Evolutionary conservation across 2,329 filamentous ascomycete species (phyloP).

Genomic region (Cytospora mali): DNA sequence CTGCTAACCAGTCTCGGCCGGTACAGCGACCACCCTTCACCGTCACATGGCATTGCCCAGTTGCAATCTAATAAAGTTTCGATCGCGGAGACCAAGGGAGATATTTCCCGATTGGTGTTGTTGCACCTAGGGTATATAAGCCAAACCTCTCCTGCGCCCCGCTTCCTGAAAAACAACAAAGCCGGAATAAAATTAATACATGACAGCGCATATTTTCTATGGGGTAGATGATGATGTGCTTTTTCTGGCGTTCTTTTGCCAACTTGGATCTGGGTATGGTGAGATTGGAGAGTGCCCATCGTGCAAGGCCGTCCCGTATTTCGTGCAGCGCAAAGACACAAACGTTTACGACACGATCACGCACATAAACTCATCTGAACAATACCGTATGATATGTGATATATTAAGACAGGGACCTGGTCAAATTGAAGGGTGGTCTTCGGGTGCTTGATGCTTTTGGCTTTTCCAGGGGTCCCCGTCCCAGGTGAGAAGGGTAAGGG

Average conservation of each 20-base stretch:
- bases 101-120: not conserved
- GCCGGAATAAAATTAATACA: not conserved
- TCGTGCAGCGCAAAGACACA: constrained; percentile 10
- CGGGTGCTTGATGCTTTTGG: too few relatives aligned
- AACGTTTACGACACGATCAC: not conserved
- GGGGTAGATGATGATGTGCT: constrained; percentile 10
- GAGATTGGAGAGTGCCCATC: constrained; percentile 22
- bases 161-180: not conserved
- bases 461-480: not conserved
- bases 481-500: not conserved
- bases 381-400: too few relatives aligned
- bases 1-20: not conserved
- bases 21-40: not conserved
- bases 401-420: too few relatives aligned
- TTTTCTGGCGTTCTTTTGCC: constrained; percentile 7
- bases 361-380: too few relatives aligned
- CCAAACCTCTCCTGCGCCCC: too few relatives aligned
- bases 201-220: not conserved
- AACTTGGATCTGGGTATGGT: constrained; percentile 16
- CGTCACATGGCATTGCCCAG: not conserved
- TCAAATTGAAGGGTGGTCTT: too few relatives aligned
- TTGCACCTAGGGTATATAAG: too few relatives aligned
- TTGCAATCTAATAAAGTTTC: too few relatives aligned
- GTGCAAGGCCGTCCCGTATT: constrained; percentile 17
- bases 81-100: too few relatives aligned